Evolutionary conservation across 768 basidiomycete genomes (phyloP), one percentile per base, ranked within the genome.

Genomic region (Pseudohyphozyma bogoriensis): DNA sequence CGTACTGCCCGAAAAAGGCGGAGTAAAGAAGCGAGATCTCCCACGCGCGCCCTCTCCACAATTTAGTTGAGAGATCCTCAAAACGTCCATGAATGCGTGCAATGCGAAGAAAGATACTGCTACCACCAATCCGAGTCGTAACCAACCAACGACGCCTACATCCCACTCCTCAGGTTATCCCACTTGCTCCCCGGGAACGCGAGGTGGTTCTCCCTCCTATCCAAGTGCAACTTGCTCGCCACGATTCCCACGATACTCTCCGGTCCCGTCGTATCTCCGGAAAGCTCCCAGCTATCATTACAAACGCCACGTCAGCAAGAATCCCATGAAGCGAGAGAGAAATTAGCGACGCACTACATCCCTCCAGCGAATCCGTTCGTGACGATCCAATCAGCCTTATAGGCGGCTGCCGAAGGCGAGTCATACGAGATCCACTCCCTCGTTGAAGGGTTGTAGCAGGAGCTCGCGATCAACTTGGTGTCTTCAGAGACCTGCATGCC

Each of bases 221-320:
- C 86, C 62, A 90, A 73, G 15, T 78, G 77, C 16, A 56, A 42
- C 35, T 18, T n/a, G 16, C 36, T 26, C 22, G 85, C 86, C 82
- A 91, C 86, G n/a, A 81, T 84, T 33, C 82, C 80, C 65, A 85
- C 81, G 4, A 79, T 77, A 31, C 85, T 85, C 73, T 90, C 90
- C 3, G 72, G 67, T 7, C 75, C 75, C 2, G 82, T 82, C 72
- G 89, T 89, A 75, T 96, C 93, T 3, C 88, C 89, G 66, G 85
- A 86, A 44, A 93, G 77, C 72, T 92, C 89, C 89, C 88, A 90
- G 67, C n/a, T n/a, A n/a, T n/a, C n/a, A n/a, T n/a, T n/a, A n/a
- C n/a, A n/a, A 85, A 59, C 26, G 20, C 24, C 15, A 18, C 26
- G 8, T 15, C 11, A 24, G 24, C 28, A 37, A 12, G 24, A 35